Conservation (phyloP, 75 land plant genomes). For the Selaginella moellendorffii region DNA sequence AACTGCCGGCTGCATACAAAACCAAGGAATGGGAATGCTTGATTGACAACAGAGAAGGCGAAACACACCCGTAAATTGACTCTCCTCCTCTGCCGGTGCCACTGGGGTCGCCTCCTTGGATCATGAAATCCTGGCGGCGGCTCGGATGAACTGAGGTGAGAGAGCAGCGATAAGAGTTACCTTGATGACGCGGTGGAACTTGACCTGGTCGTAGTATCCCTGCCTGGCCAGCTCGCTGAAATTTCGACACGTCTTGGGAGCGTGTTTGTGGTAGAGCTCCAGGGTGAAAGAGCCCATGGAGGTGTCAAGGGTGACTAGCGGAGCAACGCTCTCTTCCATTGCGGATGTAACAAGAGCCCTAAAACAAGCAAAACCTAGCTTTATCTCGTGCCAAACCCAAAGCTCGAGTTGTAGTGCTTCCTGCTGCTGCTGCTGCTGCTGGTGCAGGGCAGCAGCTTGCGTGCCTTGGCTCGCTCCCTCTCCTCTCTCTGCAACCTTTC, state of each 20-base stretch:
- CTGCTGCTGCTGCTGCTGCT: too few species aligned
- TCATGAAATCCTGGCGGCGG: slow-evolving; percentile 64
- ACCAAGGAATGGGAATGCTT: background rate
- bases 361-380: too few species aligned
- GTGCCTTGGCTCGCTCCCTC: slow-evolving; percentile 48
- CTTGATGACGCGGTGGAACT: slow-evolving; percentile 81
- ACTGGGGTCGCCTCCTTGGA: slow-evolving; percentile 94
- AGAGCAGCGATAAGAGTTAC: slow-evolving; percentile 15
- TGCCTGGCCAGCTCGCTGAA: slow-evolving; percentile 73
- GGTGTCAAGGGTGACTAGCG: slow-evolving; percentile 76
- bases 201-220: slow-evolving; percentile 66
- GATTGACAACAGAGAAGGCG: background rate
- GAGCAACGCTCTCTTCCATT: slow-evolving; percentile 13
- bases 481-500: slow-evolving; percentile 70
- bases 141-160: background rate
- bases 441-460: slow-evolving; percentile 33
- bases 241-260: slow-evolving; percentile 78
- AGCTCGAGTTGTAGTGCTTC: background rate
- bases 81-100: slow-evolving; percentile 94
- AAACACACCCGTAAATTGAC: slow-evolving; percentile 73
- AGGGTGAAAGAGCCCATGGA: slow-evolving; percentile 79
- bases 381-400: too few species aligned
- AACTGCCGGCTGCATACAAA: slow-evolving; percentile 39
- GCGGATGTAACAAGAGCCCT: too few species aligned
- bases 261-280: slow-evolving; percentile 79